Evolutionary conservation across 2,329 filamentous ascomycete genomes (phyloP), one percentile per base, ranked within the genome.

Genomic region (Xylaria sp.): DNA sequence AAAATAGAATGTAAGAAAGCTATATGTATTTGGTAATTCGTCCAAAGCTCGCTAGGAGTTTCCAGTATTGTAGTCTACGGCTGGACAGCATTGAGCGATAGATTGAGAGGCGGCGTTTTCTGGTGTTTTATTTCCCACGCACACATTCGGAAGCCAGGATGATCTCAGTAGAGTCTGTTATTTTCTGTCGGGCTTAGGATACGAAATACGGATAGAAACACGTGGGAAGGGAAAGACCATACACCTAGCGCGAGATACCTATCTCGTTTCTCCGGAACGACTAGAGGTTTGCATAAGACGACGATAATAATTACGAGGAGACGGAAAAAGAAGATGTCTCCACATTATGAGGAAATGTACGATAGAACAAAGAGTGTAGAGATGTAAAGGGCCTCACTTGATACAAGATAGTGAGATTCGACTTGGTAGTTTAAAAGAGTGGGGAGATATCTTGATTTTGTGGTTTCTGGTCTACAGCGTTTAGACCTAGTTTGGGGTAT

Each of bases 61-160:
- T 53, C 13, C 16, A 21, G 27, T n/a, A 57, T 57, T 16, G 27
- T 50, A 13, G 54, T 50, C 29, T 29, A 37, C 12, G 40, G 42
- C 40, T 40, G 25, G 27, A 29, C 13, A 35, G 37, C 21, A 10
- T 57, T 27, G 51, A 57, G 51, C 40, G 40, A 57, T 57, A 63
- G 29, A 57, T 57, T 35, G 8, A 40, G 21, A 40, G 51, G 29
- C 61, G 53, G 51, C 42, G 51, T 63, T 63, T 47, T 32, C 42
- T 37, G 40, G 29, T 27, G 5, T 57, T 63, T 44, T 13, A 47
- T 55, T 32, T 29, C 27, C 9, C 35, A 16, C 32, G 16, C 25
- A 53, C 55, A 25, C 35, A 54, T 54, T 44, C 8, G 6, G 10
- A n/a, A 50, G 44, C 44, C 6, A 40, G 44, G 13, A 50, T 50